These are phyloP conservation scores for Ilyonectria robusta DNA, from an alignment of 2,329 filamentous ascomycete species.

Conservation along the genomic window DNA sequence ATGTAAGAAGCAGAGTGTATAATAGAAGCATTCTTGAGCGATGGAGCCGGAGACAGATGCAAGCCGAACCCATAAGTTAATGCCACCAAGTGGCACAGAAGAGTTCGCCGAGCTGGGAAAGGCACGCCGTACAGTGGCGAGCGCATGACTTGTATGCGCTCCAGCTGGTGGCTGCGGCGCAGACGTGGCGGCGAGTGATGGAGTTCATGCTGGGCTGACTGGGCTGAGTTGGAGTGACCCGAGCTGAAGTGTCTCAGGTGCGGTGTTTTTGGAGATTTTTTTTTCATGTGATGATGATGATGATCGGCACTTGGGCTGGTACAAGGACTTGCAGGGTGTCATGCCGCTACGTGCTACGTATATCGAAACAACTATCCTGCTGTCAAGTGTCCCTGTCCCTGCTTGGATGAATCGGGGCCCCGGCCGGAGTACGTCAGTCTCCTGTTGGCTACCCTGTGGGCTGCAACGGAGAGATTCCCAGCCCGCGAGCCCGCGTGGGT, in stretches of 20 bases:
- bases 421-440: neutral
- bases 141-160: slow-evolving; percentile 9
- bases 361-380: neutral
- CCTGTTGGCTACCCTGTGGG: neutral
- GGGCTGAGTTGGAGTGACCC: slow-evolving; percentile 5
- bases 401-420: neutral
- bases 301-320: slow-evolving; percentile 8
- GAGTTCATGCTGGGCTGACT: slow-evolving; percentile 10
- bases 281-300: slow-evolving; percentile 23
- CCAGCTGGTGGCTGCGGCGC: neutral
- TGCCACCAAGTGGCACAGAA: neutral
- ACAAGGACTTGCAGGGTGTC: neutral
- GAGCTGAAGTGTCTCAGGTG: slow-evolving; percentile 22
- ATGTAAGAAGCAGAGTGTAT: slow-evolving; percentile 4
- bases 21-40: neutral
- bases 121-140: neutral
- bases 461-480: neutral
- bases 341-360: neutral
- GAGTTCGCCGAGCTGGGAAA: neutral
- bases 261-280: slow-evolving; percentile 11
- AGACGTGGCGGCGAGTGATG: neutral
- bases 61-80: too few species aligned
- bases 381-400: slow-evolving; percentile 1
- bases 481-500: neutral
- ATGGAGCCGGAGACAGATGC: neutral